Conservation (phyloP, 257 asterid species). For the Henckelia pumila region DNA sequence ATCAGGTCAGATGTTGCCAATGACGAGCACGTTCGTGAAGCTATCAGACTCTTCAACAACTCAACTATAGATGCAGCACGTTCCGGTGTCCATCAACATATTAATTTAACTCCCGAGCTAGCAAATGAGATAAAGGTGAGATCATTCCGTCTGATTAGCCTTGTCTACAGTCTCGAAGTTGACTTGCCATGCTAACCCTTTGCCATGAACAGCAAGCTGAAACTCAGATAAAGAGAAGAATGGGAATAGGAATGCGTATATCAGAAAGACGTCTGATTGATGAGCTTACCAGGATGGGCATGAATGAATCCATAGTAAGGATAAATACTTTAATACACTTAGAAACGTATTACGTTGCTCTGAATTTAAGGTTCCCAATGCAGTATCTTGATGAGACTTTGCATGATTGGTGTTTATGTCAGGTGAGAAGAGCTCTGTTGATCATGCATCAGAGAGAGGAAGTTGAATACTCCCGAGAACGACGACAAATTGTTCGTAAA, state of each 20-base stretch:
- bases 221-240: slow-evolving; percentile 88
- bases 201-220: slow-evolving; percentile 72
- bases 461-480: slow-evolving; percentile 86
- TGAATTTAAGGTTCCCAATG: not conserved
- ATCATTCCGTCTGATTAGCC: not conserved
- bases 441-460: slow-evolving; percentile 97
- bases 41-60: slow-evolving; percentile 76
- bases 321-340: slow-evolving; percentile 3
- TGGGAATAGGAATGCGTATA: slow-evolving; percentile 92
- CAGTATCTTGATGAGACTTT: not conserved
- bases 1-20: slow-evolving; percentile 73
- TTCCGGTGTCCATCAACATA: slow-evolving; percentile 79
- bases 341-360: not conserved
- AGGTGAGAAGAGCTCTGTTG: slow-evolving; percentile 90
- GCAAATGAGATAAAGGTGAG: slow-evolving; percentile 86
- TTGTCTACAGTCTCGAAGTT: not conserved
- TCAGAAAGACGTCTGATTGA: slow-evolving; percentile 89
- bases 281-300: slow-evolving; percentile 87
- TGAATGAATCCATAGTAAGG: slow-evolving; percentile 83
- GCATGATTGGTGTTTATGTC: slow-evolving; percentile 29
- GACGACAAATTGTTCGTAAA: slow-evolving; percentile 76
- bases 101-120: slow-evolving; percentile 82
- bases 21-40: slow-evolving; percentile 84
- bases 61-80: slow-evolving; percentile 96
- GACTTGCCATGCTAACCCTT: slow-evolving; percentile 14